Percentiles rank a stretch among this genome's conserved stretches.
phyloP scores from a whole-genome alignment of 2,329 filamentous ascomycete species.

The Calonectria montana region DNA sequence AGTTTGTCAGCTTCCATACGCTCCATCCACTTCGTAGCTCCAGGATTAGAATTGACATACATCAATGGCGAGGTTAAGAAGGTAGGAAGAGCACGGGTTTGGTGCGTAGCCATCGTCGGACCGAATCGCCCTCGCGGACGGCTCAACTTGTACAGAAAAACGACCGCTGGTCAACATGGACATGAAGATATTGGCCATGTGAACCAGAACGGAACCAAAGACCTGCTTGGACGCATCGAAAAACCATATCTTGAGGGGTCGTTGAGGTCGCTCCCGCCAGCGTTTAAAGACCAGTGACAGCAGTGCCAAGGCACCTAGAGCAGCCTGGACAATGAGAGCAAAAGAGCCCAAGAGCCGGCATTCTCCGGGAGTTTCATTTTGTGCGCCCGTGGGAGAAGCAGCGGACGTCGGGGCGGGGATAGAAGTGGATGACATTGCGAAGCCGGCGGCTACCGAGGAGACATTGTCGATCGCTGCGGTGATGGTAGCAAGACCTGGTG shows the following conservation, averaged over 20 bases:
- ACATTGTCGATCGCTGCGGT: constrained; percentile 36
- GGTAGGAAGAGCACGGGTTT: constrained; percentile 96
- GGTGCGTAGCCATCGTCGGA: constrained; percentile 73
- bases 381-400: constrained; percentile 39
- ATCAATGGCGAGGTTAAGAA: constrained; percentile 94
- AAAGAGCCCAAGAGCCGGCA: constrained; percentile 92
- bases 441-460: constrained; percentile 32
- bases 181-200: constrained; percentile 94
- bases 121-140: constrained; percentile 54
- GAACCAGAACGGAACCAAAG: constrained; percentile 89
- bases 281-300: constrained; percentile 92
- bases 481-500: constrained; percentile 32
- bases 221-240: constrained; percentile 99
- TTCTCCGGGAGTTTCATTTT: constrained; percentile 72
- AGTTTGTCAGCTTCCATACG: constrained; percentile 20
- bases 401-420: constrained; percentile 44
- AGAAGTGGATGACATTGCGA: constrained; percentile 45
- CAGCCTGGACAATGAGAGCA: constrained; percentile 88
- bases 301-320: constrained; percentile 84
- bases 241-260: constrained; percentile 95
- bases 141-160: constrained; percentile 74
- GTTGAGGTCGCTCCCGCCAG: constrained; percentile 90
- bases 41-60: constrained; percentile 66
- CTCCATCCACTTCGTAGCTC: not conserved
- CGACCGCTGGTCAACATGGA: constrained; percentile 93